Evolutionary conservation across 331 rosid genomes (phyloP).

Genomic region (Cucumis variabilis): DNA sequence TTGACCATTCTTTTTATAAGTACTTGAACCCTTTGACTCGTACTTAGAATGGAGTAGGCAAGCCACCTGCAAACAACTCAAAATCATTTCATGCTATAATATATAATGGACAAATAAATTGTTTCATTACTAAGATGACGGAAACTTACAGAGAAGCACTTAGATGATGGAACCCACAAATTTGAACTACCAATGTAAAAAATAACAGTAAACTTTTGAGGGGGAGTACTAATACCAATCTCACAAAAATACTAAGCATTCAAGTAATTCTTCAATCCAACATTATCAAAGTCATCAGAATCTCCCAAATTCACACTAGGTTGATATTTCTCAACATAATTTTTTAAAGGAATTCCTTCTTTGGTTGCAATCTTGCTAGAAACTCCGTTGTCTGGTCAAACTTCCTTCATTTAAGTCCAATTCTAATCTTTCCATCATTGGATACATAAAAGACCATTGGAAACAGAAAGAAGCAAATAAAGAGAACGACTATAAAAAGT

Average conservation of each 20-base stretch:
- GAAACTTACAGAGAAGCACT: conserved; percentile 78
- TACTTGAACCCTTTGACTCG: too few species aligned
- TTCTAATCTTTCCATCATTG: conserved; percentile 51
- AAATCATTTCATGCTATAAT: too few species aligned
- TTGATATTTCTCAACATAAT: conserved; percentile 41
- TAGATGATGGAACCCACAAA: conserved; percentile 78
- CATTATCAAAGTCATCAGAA: conserved; percentile 49
- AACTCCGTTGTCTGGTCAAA: conserved; percentile 48
- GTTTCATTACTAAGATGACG: too few species aligned
- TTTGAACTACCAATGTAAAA: conserved; percentile 80
- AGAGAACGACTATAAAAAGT: conserved; percentile 37
- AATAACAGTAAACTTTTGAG: conserved; percentile 72
- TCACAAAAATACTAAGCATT: conserved; percentile 79
- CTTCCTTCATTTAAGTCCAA: conserved; percentile 59
- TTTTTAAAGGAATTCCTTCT: conserved; percentile 43
- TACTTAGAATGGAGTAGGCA: too few species aligned
- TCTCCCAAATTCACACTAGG: conserved; percentile 40
- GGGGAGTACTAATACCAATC: conserved; percentile 73
- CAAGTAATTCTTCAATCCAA: conserved; percentile 67
- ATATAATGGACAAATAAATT: too few species aligned
- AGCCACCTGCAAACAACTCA: too few species aligned
- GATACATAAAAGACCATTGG: conserved; percentile 56
- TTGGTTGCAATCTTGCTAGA: conserved; percentile 57
- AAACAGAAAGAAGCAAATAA: conserved; percentile 49
- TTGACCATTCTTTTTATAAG: too few species aligned